Conservation (phyloP, 1,139 yeast species). For the Nakaseomyces nivariensis region DNA sequence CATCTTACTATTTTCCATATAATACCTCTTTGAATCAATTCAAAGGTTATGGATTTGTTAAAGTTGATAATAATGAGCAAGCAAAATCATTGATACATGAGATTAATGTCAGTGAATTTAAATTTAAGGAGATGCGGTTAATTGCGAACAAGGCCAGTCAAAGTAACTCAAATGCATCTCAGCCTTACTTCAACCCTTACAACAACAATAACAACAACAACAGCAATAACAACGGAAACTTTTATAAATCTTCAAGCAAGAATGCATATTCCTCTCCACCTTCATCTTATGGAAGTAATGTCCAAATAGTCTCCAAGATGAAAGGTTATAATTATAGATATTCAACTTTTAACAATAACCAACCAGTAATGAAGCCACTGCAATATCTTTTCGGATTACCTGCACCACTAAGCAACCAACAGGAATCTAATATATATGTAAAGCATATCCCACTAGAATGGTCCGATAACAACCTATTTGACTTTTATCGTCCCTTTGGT, state of each 20-base stretch:
- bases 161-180: conserved; percentile 12
- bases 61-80: conserved; percentile 32
- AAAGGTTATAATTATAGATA: neutral
- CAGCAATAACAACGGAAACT: neutral
- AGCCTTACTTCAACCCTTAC: conserved; percentile 6
- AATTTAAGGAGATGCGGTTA: conserved; percentile 20
- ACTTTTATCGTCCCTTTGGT: conserved; percentile 33
- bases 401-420: conserved; percentile 27
- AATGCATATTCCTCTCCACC: conserved; percentile 4
- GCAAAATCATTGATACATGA: conserved; percentile 26
- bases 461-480: conserved; percentile 23
- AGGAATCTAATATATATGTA: conserved; percentile 29
- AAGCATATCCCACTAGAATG: conserved; percentile 28
- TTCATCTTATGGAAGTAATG: neutral
- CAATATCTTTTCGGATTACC: conserved; percentile 15
- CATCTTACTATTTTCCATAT: conserved; percentile 26
- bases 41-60: conserved; percentile 42
- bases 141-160: conserved; percentile 28
- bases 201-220: conserved; percentile 3
- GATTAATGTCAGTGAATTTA: conserved; percentile 27
- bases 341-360: neutral
- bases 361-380: neutral
- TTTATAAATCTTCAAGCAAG: neutral
- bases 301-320: conserved; percentile 5
- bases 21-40: conserved; percentile 11